phyloP scores from a whole-genome alignment of 2,329 filamentous ascomycete species.

The Fusarium temperatum region DNA sequence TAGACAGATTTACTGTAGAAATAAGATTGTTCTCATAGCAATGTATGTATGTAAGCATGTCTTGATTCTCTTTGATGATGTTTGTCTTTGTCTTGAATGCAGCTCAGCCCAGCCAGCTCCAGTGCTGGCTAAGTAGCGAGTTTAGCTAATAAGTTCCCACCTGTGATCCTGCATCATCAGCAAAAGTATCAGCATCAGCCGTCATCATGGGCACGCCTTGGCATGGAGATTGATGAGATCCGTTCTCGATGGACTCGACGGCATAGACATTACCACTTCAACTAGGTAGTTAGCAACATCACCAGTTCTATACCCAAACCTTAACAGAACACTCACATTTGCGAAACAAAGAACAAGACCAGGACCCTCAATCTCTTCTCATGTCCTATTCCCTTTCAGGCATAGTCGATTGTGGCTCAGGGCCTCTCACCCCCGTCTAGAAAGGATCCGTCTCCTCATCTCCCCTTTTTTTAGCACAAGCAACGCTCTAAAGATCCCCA shows the following conservation, averaged over 20 bases:
- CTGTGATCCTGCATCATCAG: slow-evolving; percentile 14
- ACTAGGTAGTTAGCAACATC: not conserved
- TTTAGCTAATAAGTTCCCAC: slow-evolving; percentile 12
- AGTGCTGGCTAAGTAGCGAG: not conserved
- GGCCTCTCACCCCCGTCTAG: not conserved
- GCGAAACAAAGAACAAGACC: not conserved
- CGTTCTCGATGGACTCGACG: not conserved
- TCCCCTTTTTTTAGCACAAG: slow-evolving; percentile 32
- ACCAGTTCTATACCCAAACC: not conserved
- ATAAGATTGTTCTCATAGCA: not conserved
- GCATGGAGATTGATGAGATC: not conserved
- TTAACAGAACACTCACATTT: not conserved
- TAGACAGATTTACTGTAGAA: not conserved
- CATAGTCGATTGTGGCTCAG: slow-evolving; percentile 19
- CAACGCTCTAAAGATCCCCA: slow-evolving; percentile 12
- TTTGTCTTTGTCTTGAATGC: slow-evolving; percentile 6
- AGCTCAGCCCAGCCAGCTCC: not conserved
- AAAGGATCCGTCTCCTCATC: slow-evolving; percentile 20
- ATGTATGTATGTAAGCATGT: not conserved
- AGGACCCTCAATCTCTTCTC: slow-evolving; percentile 26
- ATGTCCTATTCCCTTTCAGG: slow-evolving; percentile 1
- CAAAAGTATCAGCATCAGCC: slow-evolving; percentile 9
- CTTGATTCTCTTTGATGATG: not conserved
- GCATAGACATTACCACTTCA: not conserved
- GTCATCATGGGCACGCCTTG: not conserved